A percentile compares a stretch with the other conserved stretches of the same genome.
Conservation (phyloP, 1,284 basidiomycete species). For the Ceratobasidium sp. region DNA sequence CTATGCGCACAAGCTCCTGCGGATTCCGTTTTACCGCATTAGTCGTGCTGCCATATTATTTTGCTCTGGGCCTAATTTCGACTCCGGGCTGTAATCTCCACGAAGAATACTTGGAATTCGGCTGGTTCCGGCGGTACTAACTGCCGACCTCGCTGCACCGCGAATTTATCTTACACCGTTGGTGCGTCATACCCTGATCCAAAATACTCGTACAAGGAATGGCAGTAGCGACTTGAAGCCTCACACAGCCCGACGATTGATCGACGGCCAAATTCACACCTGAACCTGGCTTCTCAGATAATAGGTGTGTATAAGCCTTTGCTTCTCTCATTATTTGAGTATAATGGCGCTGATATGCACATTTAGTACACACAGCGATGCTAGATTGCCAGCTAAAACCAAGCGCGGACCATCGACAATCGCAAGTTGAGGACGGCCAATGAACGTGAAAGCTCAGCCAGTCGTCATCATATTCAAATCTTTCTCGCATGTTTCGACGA, state of each 20-base stretch:
- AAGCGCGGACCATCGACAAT: not conserved
- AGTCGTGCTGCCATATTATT: not conserved
- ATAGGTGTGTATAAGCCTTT: not conserved
- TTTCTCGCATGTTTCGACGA: not conserved
- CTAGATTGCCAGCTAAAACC: not conserved
- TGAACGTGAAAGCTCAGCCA: not conserved
- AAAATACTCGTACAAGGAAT: not conserved
- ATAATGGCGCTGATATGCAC: not conserved
- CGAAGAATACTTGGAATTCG: not conserved
- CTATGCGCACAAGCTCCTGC: not conserved
- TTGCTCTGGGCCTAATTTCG: not conserved
- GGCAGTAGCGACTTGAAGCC: not conserved
- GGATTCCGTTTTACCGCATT: not conserved
- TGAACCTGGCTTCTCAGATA: not conserved
- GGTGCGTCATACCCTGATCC: not conserved
- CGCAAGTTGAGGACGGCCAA: not conserved
- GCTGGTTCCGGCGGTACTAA: not conserved
- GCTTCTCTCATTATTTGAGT: not conserved
- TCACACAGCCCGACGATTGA: not conserved
- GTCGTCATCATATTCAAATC: not conserved
- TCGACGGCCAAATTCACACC: not conserved
- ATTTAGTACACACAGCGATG: not conserved
- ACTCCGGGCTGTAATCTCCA: constrained; percentile 15
- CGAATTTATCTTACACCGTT: not conserved
- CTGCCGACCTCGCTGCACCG: too few species aligned